Conservation (phyloP, 2,329 filamentous ascomycete genomes). For the Apiospora hydei region DNA sequence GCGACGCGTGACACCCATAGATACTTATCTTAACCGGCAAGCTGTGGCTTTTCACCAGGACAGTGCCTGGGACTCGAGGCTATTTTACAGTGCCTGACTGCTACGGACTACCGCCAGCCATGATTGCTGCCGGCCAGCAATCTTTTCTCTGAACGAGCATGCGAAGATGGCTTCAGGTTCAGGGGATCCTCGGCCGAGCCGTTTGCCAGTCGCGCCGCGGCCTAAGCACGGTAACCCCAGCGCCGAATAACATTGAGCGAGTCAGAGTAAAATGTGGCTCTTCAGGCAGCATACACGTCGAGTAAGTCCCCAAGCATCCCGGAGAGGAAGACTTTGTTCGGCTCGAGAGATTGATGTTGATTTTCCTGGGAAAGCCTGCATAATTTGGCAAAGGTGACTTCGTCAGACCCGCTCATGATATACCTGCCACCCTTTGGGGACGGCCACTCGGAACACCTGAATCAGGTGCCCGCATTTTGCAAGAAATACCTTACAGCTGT, state of each 20-base stretch:
- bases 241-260: constrained; percentile 45
- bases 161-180: constrained; percentile 28
- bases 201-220: constrained; percentile 29
- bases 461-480: constrained; percentile 41
- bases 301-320: constrained; percentile 49
- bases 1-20: neutral
- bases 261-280: constrained; percentile 57
- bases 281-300: constrained; percentile 57
- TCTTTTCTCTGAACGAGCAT: constrained; percentile 19
- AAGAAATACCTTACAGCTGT: constrained; percentile 54
- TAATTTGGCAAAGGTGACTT: constrained; percentile 49
- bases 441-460: constrained; percentile 33
- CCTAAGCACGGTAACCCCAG: constrained; percentile 34
- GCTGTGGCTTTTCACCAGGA: neutral
- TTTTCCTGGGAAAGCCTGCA: constrained; percentile 50
- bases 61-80: neutral
- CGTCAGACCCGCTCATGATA: constrained; percentile 56
- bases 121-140: constrained; percentile 16
- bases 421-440: constrained; percentile 61
- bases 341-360: neutral
- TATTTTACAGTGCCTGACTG: neutral
- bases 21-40: too few relatives aligned
- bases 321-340: neutral
- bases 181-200: constrained; percentile 27
- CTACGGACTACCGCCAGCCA: neutral